Evolutionary conservation across 208 protist genomes (phyloP).

Genomic region (Trypanosoma caninum): DNA sequence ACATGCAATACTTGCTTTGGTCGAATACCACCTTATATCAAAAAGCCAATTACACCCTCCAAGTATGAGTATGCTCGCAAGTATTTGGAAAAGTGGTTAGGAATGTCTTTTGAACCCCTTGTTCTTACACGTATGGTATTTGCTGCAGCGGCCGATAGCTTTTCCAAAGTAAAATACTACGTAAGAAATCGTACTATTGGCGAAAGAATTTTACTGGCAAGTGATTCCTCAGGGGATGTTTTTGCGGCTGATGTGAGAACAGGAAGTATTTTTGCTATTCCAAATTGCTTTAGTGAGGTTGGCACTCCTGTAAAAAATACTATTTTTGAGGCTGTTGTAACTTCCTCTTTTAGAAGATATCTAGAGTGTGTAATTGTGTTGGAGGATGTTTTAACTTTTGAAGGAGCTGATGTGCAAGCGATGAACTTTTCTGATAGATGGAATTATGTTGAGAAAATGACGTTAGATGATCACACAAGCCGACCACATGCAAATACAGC

Average conservation of each 20-base stretch:
- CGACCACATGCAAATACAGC: conserved; percentile 56
- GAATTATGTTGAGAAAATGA: conserved; percentile 45
- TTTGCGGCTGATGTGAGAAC: conserved; percentile 57
- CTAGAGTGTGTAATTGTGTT: conserved; percentile 70
- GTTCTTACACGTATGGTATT: conserved; percentile 57
- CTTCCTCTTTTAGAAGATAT: conserved; percentile 44
- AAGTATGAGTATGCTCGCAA: conserved; percentile 29
- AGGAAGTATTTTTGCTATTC: conserved; percentile 59
- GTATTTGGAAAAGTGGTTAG: conserved; percentile 32
- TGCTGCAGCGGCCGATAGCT: conserved; percentile 51
- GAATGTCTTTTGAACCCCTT: conserved; percentile 20
- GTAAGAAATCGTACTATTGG: conserved; percentile 45
- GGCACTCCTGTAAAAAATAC: conserved; percentile 29
- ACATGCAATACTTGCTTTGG: conserved; percentile 38
- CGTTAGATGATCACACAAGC: conserved; percentile 58
- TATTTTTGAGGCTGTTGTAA: conserved; percentile 63
- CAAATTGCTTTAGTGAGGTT: conserved; percentile 45
- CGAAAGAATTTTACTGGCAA: conserved; percentile 45
- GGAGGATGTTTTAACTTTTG: conserved; percentile 69
- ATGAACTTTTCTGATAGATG: conserved; percentile 59
- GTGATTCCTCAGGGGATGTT: conserved; percentile 43
- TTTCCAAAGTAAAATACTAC: conserved; percentile 49
- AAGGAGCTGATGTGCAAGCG: conserved; percentile 47
- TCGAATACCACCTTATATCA: conserved; percentile 39
- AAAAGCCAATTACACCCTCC: conserved; percentile 22